Conservation (phyloP, 352 stramenopile genomes). For the Globisporangium radiosum region DNA sequence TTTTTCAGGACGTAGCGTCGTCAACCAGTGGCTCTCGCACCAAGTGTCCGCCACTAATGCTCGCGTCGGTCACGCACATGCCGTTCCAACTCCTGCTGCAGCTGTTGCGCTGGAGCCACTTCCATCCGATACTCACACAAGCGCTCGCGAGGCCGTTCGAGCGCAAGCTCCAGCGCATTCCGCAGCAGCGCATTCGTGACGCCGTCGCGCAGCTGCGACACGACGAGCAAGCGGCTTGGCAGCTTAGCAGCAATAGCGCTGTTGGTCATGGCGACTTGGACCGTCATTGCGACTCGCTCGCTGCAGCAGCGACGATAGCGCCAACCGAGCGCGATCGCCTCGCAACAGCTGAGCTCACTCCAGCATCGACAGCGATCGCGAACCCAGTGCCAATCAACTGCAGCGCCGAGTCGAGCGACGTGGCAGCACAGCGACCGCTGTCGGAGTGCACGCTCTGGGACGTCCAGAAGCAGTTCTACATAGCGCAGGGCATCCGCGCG, state of each 20-base stretch:
- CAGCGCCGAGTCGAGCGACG: not conserved
- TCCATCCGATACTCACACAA: slow-evolving; percentile 38
- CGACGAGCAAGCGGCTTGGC: slow-evolving; percentile 26
- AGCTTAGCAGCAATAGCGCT: slow-evolving; percentile 3
- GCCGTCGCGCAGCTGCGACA: slow-evolving; percentile 29
- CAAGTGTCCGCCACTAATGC: slow-evolving; percentile 15
- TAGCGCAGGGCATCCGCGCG: slow-evolving; percentile 58
- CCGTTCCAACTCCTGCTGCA: slow-evolving; percentile 69
- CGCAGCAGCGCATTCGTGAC: slow-evolving; percentile 27
- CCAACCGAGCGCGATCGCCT: not conserved
- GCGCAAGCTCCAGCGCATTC: slow-evolving; percentile 43
- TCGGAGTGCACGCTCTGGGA: slow-evolving; percentile 62
- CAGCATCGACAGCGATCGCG: not conserved
- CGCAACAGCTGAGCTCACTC: not conserved
- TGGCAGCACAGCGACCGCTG: slow-evolving; percentile 13
- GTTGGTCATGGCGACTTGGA: not conserved
- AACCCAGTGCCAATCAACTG: not conserved
- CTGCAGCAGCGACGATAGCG: not conserved
- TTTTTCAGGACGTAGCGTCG: not conserved
- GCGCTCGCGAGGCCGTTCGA: slow-evolving; percentile 33
- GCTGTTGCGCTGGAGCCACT: slow-evolving; percentile 66
- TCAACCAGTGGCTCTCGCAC: not conserved
- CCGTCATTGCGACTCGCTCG: not conserved
- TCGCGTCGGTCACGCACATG: slow-evolving; percentile 31
- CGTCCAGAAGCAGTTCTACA: slow-evolving; percentile 77